Conservation (phyloP, 257 asterid species). For the Solanum sejunctum region DNA sequence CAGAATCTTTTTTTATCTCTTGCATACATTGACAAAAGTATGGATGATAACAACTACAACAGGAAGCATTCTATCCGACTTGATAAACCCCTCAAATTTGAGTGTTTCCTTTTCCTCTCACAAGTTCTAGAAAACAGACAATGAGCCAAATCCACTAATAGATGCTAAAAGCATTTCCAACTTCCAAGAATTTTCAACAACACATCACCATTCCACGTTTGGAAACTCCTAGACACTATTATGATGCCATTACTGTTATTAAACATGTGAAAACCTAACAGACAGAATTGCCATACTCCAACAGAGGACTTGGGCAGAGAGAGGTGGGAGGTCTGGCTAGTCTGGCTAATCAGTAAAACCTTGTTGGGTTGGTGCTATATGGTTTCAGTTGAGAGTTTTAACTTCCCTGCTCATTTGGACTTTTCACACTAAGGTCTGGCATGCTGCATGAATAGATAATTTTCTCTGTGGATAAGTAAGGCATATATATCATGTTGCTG, state of each 20-base stretch:
- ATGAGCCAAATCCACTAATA: not conserved
- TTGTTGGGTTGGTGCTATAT: not conserved
- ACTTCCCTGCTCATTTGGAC: not conserved
- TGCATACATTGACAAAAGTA: constrained; percentile 10
- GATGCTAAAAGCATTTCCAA: not conserved
- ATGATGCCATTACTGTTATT: not conserved
- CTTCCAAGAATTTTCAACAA: not conserved
- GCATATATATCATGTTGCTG: not conserved
- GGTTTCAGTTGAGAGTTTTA: not conserved
- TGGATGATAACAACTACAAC: not conserved
- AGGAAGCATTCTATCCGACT: not conserved
- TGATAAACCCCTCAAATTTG: not conserved
- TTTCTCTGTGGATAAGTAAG: too few species aligned
- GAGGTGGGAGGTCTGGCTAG: not conserved
- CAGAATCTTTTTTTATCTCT: constrained; percentile 51
- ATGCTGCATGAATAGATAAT: not conserved
- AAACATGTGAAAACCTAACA: not conserved
- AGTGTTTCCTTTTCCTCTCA: not conserved
- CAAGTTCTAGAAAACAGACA: not conserved
- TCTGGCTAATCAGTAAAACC: not conserved
- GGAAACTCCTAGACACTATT: not conserved
- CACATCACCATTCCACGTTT: not conserved
- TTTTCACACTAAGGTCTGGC: not conserved
- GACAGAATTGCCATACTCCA: not conserved
- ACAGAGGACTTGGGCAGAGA: not conserved